Base-by-base conservation (phyloP, 2,329 filamentous ascomycete genomes). In the Magnaporthales sp. region DNA sequence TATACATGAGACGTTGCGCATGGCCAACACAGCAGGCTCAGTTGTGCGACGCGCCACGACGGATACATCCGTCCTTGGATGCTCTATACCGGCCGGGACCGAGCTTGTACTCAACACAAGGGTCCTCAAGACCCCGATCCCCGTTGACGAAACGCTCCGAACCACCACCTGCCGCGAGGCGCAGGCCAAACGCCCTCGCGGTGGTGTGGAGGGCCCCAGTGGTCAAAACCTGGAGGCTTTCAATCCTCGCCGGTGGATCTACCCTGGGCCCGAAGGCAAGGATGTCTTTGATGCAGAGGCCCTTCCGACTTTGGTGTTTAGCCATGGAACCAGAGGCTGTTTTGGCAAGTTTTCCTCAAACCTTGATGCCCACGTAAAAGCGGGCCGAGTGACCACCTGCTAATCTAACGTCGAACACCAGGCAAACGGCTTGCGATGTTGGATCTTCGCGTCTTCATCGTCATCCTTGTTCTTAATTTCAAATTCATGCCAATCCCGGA, bases 201-300 rank as follows among this genome's bases (percentile, higher is more conserved):
- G n/a, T 1, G 72, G 74, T 11, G 73, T 78, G 24, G 65, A 63
- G 15, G 68, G 32, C 65, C 61, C 30, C 1, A 65, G 69, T 2
- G 69, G 69, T 2, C 65, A 67, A 0, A 69, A 74, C 27, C 64
- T 75, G n/a, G 69, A 66, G 4, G 15, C 46, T 2, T 81, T 81
- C 68, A 71, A 74, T 19, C 79, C 80, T 1, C 73, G 76, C 66
- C 72, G 79, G 54, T 81, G 79, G 80, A 70, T 81, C 4, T 70
- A 69, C 1, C 22, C 54, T 26, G 22, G 8, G 22, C 68, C 51
- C 5, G 71, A 75, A 29, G 74, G 72, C 1, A 68, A 71, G 13
- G 70, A 74, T 15, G 70, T 67, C 1, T 80, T 78, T 68, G 74
- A 79, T 68, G 60, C 73, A 1, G 69, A 72, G 38, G 74, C 77